A percentile compares a stretch with the other conserved stretches of the same genome.
Conservation (phyloP, 257 asterid species). For the Capsicum pubescens region DNA sequence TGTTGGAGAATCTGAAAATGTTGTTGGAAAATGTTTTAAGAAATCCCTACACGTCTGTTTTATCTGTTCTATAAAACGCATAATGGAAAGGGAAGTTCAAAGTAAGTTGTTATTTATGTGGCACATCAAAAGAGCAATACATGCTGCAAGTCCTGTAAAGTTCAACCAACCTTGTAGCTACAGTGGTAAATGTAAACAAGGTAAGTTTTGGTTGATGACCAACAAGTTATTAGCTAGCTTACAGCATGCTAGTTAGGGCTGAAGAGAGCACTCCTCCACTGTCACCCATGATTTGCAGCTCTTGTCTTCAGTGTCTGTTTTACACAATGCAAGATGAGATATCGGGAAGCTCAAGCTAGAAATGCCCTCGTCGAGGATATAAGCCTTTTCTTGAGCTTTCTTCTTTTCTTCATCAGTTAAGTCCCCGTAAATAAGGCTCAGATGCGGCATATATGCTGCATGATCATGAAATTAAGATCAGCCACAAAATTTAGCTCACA, state of each 20-base stretch:
- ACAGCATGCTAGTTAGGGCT: neutral
- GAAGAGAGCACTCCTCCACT: slow-evolving; percentile 55
- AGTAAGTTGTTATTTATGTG: neutral
- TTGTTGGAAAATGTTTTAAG: neutral
- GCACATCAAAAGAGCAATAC: neutral
- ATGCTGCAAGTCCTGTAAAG: neutral
- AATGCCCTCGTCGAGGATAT: slow-evolving; percentile 61
- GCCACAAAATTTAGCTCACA: slow-evolving; percentile 12
- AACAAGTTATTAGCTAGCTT: neutral
- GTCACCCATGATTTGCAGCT: slow-evolving; percentile 91
- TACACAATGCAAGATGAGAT: slow-evolving; percentile 70
- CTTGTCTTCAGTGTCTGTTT: slow-evolving; percentile 79
- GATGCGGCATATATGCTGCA: slow-evolving; percentile 96
- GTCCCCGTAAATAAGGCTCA: slow-evolving; percentile 87
- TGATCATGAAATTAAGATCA: slow-evolving; percentile 25
- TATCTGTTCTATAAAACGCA: neutral
- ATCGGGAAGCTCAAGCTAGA: slow-evolving; percentile 58
- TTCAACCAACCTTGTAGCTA: neutral
- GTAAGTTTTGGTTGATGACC: neutral
- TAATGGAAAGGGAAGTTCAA: neutral
- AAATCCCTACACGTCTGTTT: neutral
- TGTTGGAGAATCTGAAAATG: neutral
- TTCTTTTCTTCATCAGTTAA: slow-evolving; percentile 73
- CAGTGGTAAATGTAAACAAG: neutral
- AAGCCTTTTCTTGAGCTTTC: slow-evolving; percentile 71